Base-by-base conservation (phyloP, 106 monocot genomes). In the Acanthochlamys bracteata region DNA sequence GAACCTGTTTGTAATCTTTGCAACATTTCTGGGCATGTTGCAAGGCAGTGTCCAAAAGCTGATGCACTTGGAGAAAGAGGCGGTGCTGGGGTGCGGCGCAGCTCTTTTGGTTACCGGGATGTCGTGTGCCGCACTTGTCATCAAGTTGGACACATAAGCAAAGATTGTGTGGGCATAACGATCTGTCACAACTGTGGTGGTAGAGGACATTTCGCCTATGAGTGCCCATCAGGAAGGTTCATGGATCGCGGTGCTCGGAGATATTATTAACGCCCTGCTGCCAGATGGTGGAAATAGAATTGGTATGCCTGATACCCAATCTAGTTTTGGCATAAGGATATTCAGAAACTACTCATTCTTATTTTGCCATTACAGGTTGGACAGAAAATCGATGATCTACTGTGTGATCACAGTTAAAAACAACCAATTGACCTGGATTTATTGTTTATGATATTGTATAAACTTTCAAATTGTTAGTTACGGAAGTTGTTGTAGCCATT, bases 1-100 rank as follows among this genome's bases (percentile, higher is more conserved):
- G 81, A 87, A 0, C 86, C 91, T 0, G 75, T 86, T 12, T 92
- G 91, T 83, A 83, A 86, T 21, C 53, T 86, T 14, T 92, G 91
- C 72, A 86, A 84, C 20, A 72, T 86, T 7, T 74, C 91, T 20
- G 86, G 91, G 14, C 91, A 92, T 67, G 71, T 87, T 10, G 86
- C 84, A 0, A 70, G 86, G 54, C 68, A 66, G 27, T 92, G 86
- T 56, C 81, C 81, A 16, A 92, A 87, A 55, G 45, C 81, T 2
- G 71, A 74, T 86, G 41, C 73, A 71, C 24, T 63, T 45, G 63
- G 63, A 13, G 63, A 63, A 20, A 43, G 63, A 20, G 63, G 59
- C 26, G 59, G 10, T 59, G 63, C 24, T 40, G 17, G n/a, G 42
- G 41, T 42, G 63, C 40, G 20, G 42, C 22, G 63, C 43, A 41